Base-by-base conservation (phyloP, 352 stramenopile species). In the Globisporangium megalacanthum region DNA sequence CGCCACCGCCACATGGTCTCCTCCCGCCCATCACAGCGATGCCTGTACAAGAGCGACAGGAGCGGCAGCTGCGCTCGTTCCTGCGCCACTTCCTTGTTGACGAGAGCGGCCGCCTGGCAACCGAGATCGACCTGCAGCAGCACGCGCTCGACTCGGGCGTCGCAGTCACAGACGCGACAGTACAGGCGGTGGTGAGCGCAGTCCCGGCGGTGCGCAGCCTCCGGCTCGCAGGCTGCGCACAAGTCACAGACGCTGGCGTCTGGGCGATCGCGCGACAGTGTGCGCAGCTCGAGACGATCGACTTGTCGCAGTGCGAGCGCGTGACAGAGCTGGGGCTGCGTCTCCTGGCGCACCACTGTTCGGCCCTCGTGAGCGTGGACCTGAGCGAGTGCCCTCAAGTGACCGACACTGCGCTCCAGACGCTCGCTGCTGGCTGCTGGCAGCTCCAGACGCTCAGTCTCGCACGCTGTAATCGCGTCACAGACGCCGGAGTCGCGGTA, bases 271-370 rank as follows among this genome's bases (percentile, higher is more conserved):
- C 90, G 8, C 66, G 86, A 10, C 82, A 94, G 55, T 96, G 84
- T 52, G 66, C 69, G 6, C 29, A 58, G 4, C 62, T 97, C 1
- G 70, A 77, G 7, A 83, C 84, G 20, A 86, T 98, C 37, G 89
- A 90, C 55, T 61, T 97, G 14, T 72, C 69, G 9, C 73, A 87
- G 13, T 97, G 88, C 52, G 65, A 73, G 25, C 68, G 76, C 11
- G 68, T 98, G 52, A 97, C 92, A 8, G 82, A 95, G 61, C 74
- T 98, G 3, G 92, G 92, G 0, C 66, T 98, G 29, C 88, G 92
- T 13, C 69, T 94, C 33, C 64, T 98, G 0, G 84, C 88, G 1
- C 85, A 97, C 65, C 85, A 93, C 45, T 97, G 92, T 64, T 71
- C 65, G 7, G 25, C 25, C 25, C 65, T 98, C 17, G 54, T 88